Conservation (phyloP, 139 green algal genomes). For the Limnomonas spitsbergensis region DNA sequence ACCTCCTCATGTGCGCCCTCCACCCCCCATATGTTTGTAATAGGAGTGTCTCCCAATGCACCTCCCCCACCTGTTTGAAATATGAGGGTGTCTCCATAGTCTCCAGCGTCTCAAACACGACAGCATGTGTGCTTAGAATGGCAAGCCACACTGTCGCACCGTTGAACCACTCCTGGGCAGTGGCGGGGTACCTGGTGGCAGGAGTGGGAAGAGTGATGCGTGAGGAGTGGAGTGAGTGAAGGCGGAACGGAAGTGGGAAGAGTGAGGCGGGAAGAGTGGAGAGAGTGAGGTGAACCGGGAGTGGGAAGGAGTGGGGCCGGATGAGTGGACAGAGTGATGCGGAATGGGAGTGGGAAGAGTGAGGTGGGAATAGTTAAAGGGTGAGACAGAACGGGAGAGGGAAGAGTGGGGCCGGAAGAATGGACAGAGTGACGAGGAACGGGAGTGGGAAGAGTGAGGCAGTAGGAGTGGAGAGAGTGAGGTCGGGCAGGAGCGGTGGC, state of each 20-base stretch:
- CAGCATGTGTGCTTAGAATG: neutral
- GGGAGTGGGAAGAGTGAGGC: no score
- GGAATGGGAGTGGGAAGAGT: no score
- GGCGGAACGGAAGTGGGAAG: neutral
- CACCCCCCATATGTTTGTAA: no score
- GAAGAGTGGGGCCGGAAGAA: no score
- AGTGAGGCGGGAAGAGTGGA: neutral
- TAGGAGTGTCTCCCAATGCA: no score
- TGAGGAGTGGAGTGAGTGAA: neutral
- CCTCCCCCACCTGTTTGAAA: slow-evolving; percentile 10
- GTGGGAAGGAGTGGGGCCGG: neutral
- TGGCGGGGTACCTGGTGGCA: neutral
- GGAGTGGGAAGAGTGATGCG: neutral
- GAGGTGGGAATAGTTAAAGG: no score
- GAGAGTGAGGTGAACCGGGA: neutral
- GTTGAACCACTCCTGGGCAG: slow-evolving; percentile 16
- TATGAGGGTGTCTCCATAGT: slow-evolving; percentile 12
- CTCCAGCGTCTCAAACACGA: slow-evolving; percentile 18
- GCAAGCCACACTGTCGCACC: slow-evolving; percentile 2
- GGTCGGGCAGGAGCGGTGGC: no score
- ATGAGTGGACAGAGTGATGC: neutral
- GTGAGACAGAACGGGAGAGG: no score
- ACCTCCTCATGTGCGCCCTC: no score
- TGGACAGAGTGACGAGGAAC: no score
- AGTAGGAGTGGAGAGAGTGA: no score